These are phyloP conservation scores for Pyrenophora tritici-repentis DNA, from an alignment of 2,329 filamentous ascomycete genomes.

Conservation along the genomic window DNA sequence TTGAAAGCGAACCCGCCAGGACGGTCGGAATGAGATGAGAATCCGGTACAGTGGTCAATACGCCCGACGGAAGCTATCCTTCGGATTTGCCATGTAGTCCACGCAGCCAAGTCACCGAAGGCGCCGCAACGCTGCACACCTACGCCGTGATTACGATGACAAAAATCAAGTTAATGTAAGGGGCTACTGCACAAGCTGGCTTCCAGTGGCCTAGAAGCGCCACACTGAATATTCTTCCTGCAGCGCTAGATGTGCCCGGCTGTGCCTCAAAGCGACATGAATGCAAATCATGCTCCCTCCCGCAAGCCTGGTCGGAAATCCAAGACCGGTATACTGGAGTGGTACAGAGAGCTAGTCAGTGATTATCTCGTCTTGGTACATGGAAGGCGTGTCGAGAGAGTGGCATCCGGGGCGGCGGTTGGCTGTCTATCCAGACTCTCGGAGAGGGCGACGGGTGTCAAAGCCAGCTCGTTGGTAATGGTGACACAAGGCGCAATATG, in stretches of 20 bases:
- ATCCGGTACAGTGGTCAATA: constrained; percentile 13
- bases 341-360: neutral
- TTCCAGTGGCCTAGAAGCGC: neutral
- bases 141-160: neutral
- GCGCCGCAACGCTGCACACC: neutral
- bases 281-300: neutral
- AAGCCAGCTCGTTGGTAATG: constrained; percentile 9
- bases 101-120: constrained; percentile 13
- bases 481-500: constrained; percentile 12
- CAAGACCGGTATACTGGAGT: neutral
- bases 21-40: constrained; percentile 1
- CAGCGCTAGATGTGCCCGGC: neutral
- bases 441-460: constrained; percentile 10
- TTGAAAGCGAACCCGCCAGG: neutral
- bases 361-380: neutral
- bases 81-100: neutral
- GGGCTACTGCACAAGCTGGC: neutral
- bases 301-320: neutral
- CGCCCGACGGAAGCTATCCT: constrained; percentile 15
- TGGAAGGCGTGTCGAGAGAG: constrained; percentile 8
- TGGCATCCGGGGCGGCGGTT: constrained; percentile 13
- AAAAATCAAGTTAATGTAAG: neutral
- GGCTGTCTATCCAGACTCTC: constrained; percentile 9
- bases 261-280: neutral
- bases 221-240: neutral